These are phyloP conservation scores for Fusarium sororula DNA, from an alignment of 2,329 filamentous ascomycete genomes.

Conservation along the genomic window DNA sequence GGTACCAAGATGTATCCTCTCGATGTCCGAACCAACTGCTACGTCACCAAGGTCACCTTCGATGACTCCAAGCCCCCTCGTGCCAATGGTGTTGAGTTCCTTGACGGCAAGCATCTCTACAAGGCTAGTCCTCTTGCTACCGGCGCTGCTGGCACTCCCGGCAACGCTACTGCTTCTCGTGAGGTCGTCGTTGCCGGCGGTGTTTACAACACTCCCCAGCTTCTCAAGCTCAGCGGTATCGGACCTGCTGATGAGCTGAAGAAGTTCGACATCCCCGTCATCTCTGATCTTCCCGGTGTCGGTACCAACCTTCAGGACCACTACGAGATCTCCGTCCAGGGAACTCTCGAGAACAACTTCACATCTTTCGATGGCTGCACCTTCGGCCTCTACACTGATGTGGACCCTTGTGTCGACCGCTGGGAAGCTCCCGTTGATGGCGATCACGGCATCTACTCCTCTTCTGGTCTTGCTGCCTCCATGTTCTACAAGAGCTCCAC, in stretches of 20 bases:
- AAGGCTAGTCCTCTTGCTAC: conserved; percentile 25
- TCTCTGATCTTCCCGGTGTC: conserved; percentile 62
- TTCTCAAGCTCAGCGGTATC: conserved; percentile 62
- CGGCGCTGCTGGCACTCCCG: conserved; percentile 9
- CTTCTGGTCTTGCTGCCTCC: conserved; percentile 62
- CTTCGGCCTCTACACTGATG: conserved; percentile 41
- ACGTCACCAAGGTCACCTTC: conserved; percentile 51
- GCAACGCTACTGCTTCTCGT: conserved; percentile 42
- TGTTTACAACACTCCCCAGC: conserved; percentile 60
- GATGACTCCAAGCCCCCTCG: conserved; percentile 42
- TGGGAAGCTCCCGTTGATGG: conserved; percentile 45
- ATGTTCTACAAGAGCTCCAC: conserved; percentile 51
- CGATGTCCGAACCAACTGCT: conserved; percentile 35
- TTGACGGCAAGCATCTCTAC: conserved; percentile 41
- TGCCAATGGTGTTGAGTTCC: conserved; percentile 47
- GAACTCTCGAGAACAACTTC: conserved; percentile 39
- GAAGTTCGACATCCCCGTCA: conserved; percentile 54
- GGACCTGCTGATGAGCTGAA: conserved; percentile 54
- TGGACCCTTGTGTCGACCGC: conserved; percentile 50
- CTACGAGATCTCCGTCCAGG: conserved; percentile 52
- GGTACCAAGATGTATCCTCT: conserved; percentile 35
- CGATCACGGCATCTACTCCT: conserved; percentile 48
- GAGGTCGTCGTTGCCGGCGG: conserved; percentile 62
- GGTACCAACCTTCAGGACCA: conserved; percentile 68
- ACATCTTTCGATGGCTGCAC: conserved; percentile 45